phyloP scores from a whole-genome alignment of 257 asterid genomes.

The Solanum rostratum region DNA sequence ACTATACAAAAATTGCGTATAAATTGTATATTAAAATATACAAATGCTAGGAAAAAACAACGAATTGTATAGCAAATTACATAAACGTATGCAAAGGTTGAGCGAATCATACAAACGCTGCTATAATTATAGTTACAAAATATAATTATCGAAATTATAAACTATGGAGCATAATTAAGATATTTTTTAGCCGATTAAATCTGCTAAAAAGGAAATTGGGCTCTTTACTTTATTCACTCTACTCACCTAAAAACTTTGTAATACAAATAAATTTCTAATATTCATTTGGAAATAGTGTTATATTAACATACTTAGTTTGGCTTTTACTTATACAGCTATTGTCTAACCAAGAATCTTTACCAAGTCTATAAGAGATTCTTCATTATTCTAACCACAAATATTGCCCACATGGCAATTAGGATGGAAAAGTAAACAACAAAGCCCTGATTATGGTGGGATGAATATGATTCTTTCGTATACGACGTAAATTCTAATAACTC shows the following conservation, averaged over 20 bases:
- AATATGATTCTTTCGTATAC: background rate
- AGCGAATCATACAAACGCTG: no score
- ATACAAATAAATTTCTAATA: background rate
- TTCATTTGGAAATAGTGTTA: no score
- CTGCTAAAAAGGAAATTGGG: background rate
- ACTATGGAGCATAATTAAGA: no score
- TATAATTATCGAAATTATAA: no score
- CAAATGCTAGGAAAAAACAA: no score
- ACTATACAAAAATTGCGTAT: no score
- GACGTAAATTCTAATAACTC: accelerated
- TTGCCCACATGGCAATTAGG: background rate
- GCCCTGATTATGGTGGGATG: background rate
- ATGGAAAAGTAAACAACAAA: background rate
- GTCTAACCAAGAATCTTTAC: background rate
- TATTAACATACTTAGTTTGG: background rate
- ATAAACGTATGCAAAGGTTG: no score
- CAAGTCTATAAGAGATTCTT: background rate
- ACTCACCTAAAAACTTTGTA: background rate
- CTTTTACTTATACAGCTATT: background rate
- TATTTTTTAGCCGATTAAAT: background rate
- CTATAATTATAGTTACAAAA: no score
- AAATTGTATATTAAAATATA: no score
- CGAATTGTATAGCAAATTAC: no score
- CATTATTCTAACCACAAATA: background rate
- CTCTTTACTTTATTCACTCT: background rate